These are phyloP conservation scores for Bullera alba DNA, from an alignment of 768 basidiomycete genomes.

Conservation along the genomic window DNA sequence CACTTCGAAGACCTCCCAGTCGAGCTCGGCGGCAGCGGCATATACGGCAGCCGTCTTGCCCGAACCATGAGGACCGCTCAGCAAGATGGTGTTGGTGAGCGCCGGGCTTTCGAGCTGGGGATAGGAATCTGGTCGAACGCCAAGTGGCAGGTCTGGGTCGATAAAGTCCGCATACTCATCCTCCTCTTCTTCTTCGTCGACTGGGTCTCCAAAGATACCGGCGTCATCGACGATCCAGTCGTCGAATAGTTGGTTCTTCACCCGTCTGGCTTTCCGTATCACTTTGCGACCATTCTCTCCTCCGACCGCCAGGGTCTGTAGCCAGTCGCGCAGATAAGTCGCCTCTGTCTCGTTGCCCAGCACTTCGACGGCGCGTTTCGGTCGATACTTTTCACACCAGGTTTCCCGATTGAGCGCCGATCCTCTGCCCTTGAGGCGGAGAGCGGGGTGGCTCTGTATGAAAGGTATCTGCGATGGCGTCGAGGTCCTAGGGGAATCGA, in stretches of 20 bases:
- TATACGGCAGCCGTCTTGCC: slow-evolving; percentile 92
- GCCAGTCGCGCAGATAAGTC: slow-evolving; percentile 43
- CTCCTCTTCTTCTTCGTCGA: slow-evolving; percentile 11
- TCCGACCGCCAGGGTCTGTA: slow-evolving; percentile 36
- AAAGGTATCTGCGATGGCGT: neutral
- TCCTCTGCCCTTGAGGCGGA: slow-evolving; percentile 6
- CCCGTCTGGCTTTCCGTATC: slow-evolving; percentile 31
- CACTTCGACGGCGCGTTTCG: slow-evolving; percentile 29
- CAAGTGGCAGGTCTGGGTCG: slow-evolving; percentile 10
- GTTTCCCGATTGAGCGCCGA: slow-evolving; percentile 19
- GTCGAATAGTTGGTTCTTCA: slow-evolving; percentile 16
- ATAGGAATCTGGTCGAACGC: slow-evolving; percentile 13
- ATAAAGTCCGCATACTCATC: slow-evolving; percentile 16
- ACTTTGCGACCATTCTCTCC: slow-evolving; percentile 15
- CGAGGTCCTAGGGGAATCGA: neutral
- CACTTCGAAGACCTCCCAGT: slow-evolving; percentile 95
- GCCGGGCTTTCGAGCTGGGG: slow-evolving; percentile 24
- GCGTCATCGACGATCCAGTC: slow-evolving; percentile 46
- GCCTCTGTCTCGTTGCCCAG: slow-evolving; percentile 43
- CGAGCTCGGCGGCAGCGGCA: slow-evolving; percentile 86
- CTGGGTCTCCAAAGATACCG: slow-evolving; percentile 27
- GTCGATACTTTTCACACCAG: slow-evolving; percentile 43
- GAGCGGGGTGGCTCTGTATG: slow-evolving; percentile 16
- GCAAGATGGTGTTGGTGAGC: slow-evolving; percentile 78
- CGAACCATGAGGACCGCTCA: slow-evolving; percentile 70